phyloP scores from a whole-genome alignment of 352 stramenopile species.

The Phytophthora fragariae region DNA sequence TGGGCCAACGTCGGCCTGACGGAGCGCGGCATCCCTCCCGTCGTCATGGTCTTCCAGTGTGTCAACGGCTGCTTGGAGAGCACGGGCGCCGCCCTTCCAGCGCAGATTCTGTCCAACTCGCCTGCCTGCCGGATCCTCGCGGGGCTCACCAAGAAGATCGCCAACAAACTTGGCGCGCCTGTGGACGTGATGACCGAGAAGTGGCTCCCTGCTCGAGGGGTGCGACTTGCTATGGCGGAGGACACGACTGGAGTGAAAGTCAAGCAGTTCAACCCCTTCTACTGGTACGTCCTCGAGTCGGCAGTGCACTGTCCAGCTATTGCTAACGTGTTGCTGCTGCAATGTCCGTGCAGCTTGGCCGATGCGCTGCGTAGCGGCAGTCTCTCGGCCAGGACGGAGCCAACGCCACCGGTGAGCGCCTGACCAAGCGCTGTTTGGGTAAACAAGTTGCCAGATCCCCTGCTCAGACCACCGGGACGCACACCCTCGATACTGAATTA shows the following conservation, averaged over 20 bases:
- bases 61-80: conserved; percentile 58
- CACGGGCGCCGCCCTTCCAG: conserved; percentile 45
- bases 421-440: background rate
- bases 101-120: conserved; percentile 74
- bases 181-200: conserved; percentile 89
- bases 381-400: conserved; percentile 5
- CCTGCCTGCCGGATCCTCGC: conserved; percentile 76
- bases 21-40: conserved; percentile 70
- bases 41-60: conserved; percentile 72
- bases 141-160: conserved; percentile 86
- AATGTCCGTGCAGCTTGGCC: conserved; percentile 12
- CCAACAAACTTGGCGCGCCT: conserved; percentile 79
- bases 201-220: conserved; percentile 62
- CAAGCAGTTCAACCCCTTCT: conserved; percentile 79
- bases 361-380: conserved; percentile 26
- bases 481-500: no score
- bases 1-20: conserved; percentile 72
- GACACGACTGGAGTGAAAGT: conserved; percentile 18
- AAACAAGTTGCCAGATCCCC: no score
- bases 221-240: conserved; percentile 31
- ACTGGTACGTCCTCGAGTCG: conserved; percentile 51
- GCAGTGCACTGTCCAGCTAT: background rate
- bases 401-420: background rate
- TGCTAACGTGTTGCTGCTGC: background rate
- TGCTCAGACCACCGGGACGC: no score